phyloP scores from a whole-genome alignment of 768 basidiomycete species.

The Macrocybe gigantea region DNA sequence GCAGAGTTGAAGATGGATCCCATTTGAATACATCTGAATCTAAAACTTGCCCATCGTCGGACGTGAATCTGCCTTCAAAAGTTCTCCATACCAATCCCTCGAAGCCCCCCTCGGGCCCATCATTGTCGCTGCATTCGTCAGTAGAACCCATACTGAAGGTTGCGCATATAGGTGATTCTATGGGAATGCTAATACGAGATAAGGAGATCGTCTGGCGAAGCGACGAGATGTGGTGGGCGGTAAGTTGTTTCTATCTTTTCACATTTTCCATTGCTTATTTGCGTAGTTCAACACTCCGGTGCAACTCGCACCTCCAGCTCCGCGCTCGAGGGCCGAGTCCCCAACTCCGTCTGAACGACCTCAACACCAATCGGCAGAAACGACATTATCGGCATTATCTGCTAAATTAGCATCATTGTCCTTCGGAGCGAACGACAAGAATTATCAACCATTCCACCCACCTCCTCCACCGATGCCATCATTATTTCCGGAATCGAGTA shows the following conservation, averaged over 20 bases:
- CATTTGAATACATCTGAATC: too few relatives aligned
- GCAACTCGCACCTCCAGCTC: conserved; percentile 25
- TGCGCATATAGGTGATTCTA: conserved; percentile 85
- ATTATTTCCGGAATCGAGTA: background rate
- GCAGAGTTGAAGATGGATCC: conserved; percentile 8
- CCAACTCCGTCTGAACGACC: background rate
- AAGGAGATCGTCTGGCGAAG: conserved; percentile 79
- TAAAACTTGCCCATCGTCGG: too few relatives aligned
- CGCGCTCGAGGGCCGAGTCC: conserved; percentile 2
- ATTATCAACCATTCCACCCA: background rate
- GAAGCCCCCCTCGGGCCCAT: background rate
- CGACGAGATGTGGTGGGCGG: conserved; percentile 90
- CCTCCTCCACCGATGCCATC: conserved; percentile 1
- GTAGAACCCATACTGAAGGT: conserved; percentile 53
- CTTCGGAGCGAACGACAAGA: background rate
- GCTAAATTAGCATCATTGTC: too few relatives aligned
- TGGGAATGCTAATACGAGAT: conserved; percentile 79
- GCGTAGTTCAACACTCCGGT: conserved; percentile 39
- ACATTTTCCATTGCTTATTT: background rate
- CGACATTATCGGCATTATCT: too few relatives aligned
- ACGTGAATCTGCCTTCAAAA: background rate
- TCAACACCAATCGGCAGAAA: too few relatives aligned
- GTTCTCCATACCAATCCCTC: background rate
- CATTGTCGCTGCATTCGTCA: background rate
- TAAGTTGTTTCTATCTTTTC: conserved; percentile 25